Evolutionary conservation across 305 asterid genomes (phyloP).

Genomic region (Solanum hybrid): DNA sequence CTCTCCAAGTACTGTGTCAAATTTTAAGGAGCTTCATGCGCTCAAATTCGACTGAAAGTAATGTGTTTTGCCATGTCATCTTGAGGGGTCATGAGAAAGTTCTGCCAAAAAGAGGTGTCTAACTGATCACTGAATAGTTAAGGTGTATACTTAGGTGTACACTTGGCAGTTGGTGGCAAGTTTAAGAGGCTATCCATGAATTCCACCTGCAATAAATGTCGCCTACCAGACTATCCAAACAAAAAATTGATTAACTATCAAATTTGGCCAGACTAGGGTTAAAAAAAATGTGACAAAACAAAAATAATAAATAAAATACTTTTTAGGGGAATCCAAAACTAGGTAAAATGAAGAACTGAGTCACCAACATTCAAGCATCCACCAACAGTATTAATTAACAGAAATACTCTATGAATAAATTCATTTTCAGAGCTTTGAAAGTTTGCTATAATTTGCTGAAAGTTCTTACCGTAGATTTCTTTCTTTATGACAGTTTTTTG

Average conservation of each 20-base stretch:
- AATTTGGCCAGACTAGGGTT: not conserved
- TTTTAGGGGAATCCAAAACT: not conserved
- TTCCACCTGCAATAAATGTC: not conserved
- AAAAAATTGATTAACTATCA: not conserved
- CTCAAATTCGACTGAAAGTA: not conserved
- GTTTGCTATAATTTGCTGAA: not conserved
- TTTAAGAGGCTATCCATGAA: not conserved
- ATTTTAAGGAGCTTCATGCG: not conserved
- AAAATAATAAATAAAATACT: not conserved
- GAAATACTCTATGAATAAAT: not conserved
- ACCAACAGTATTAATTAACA: not conserved
- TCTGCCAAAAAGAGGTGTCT: not conserved
- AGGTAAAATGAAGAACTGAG: not conserved
- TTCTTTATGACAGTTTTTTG: constrained; percentile 56
- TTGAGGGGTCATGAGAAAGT: not conserved
- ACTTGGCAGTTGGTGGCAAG: not conserved
- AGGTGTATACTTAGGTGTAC: not conserved
- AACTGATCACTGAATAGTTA: not conserved
- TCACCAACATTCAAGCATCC: not conserved
- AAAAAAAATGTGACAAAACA: not conserved
- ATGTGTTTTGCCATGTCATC: not conserved
- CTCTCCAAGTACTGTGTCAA: not conserved
- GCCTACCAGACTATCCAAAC: not conserved
- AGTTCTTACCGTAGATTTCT: constrained; percentile 84
- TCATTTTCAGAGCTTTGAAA: not conserved